Percentiles rank a stretch among this genome's conserved stretches.
Evolutionary conservation across 2,329 filamentous ascomycete species (phyloP).

Genomic region (Rhinocladiella similis): DNA sequence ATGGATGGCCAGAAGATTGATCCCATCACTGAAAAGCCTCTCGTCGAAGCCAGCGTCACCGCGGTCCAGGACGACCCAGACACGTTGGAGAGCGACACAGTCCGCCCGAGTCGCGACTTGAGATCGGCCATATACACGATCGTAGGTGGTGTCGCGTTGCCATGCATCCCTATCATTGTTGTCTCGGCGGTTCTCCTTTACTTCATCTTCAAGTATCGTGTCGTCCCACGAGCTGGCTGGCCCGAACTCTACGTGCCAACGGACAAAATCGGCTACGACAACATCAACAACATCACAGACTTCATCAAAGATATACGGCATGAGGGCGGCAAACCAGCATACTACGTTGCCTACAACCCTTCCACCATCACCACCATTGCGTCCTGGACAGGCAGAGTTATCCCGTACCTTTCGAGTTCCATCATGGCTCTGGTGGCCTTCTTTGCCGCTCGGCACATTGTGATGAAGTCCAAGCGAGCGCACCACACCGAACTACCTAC

Average conservation of each 20-base stretch:
- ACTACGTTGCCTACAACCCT: conserved; percentile 21
- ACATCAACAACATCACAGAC: neutral
- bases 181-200: conserved; percentile 5
- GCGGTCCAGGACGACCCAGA: neutral
- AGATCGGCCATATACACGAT: conserved; percentile 4
- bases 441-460: conserved; percentile 15
- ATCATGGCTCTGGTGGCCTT: conserved; percentile 18
- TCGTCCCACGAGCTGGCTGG: neutral
- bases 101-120: neutral
- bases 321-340: conserved; percentile 19
- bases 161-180: conserved; percentile 11
- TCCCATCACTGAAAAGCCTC: neutral
- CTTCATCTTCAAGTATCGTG: conserved; percentile 9
- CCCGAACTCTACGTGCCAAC: neutral
- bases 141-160: conserved; percentile 9
- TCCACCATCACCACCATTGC: conserved; percentile 19
- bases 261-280: neutral
- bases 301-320: neutral
- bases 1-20: conserved; percentile 1
- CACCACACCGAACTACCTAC: conserved; percentile 8
- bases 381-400: conserved; percentile 16
- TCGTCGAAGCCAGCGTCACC: neutral
- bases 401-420: conserved; percentile 18
- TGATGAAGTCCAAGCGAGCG: conserved; percentile 12
- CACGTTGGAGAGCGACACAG: neutral